Evolutionary conservation across 768 basidiomycete genomes (phyloP).

Genomic region (Leucocoprinus sp.): DNA sequence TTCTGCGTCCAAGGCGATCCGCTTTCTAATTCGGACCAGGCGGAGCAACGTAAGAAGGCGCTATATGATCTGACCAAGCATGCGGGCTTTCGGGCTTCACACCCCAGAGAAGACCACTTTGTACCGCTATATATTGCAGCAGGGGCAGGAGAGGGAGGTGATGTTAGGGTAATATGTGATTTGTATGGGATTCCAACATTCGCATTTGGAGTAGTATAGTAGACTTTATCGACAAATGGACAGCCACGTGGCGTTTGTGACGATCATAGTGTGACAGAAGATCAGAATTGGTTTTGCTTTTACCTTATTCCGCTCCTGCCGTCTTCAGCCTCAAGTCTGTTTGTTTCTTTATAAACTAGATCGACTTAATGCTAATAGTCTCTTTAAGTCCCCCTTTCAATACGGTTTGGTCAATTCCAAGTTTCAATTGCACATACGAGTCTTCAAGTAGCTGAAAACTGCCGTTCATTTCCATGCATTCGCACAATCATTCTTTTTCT

Average conservation of each 20-base stretch:
- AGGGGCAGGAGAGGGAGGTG: conserved; percentile 57
- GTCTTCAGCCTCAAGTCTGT: background rate
- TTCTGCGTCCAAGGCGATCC: conserved; percentile 8
- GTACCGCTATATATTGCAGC: conserved; percentile 72
- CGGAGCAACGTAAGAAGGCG: conserved; percentile 43
- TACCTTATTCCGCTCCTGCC: background rate
- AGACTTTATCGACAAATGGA: too few species aligned
- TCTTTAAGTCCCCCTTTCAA: conserved; percentile 3
- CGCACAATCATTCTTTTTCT: conserved; percentile 17
- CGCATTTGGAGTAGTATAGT: conserved; percentile 44
- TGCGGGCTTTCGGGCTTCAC: conserved; percentile 52
- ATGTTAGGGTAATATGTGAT: conserved; percentile 39
- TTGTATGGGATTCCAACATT: conserved; percentile 56
- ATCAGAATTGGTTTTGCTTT: background rate
- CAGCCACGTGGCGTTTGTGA: too few species aligned
- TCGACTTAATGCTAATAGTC: background rate
- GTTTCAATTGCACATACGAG: conserved; percentile 3
- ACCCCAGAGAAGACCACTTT: conserved; percentile 79
- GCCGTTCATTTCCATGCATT: conserved; percentile 8
- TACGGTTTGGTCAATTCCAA: conserved; percentile 1
- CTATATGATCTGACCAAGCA: conserved; percentile 50
- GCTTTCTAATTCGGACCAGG: conserved; percentile 24
- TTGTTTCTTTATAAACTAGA: background rate
- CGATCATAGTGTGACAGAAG: too few species aligned
- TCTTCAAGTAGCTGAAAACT: background rate